These are phyloP conservation scores for Miscanthus lutarioriparius DNA, from an alignment of 176 grass and related monocot genomes.

Conservation along the genomic window DNA sequence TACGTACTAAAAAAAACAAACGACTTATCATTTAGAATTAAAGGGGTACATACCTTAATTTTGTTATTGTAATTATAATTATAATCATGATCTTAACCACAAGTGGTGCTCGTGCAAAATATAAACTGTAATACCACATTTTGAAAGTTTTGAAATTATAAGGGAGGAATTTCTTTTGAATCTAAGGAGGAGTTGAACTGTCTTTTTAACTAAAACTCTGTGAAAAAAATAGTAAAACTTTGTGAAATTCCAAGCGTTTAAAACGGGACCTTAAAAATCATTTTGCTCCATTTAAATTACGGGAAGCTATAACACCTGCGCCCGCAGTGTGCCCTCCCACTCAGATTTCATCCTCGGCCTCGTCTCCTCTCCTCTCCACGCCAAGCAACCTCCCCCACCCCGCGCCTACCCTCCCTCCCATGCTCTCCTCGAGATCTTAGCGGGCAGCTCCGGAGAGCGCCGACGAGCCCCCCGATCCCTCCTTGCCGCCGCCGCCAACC, in stretches of 20 bases:
- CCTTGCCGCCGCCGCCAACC: conserved; percentile 16
- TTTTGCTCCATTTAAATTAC: conserved; percentile 4
- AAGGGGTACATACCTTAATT: too few relatives aligned
- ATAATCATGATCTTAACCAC: not conserved
- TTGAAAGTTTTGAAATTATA: not conserved
- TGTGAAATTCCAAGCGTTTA: not conserved
- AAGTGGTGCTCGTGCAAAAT: not conserved
- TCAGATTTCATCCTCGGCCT: conserved; percentile 16
- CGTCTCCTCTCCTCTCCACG: not conserved
- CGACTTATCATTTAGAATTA: too few relatives aligned
- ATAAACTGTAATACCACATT: not conserved
- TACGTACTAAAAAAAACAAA: too few relatives aligned
- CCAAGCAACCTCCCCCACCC: conserved; percentile 38
- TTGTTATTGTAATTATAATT: too few relatives aligned
- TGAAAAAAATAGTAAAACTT: not conserved
- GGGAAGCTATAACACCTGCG: not conserved
- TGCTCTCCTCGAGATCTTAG: conserved; percentile 58
- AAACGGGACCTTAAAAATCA: not conserved
- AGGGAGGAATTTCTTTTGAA: not conserved
- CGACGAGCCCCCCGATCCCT: conserved; percentile 33
- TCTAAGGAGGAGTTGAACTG: not conserved
- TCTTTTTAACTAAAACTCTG: not conserved
- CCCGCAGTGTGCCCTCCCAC: conserved; percentile 12
- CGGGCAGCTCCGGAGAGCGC: conserved; percentile 23
- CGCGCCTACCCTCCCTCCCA: conserved; percentile 20